Evolutionary conservation across 495 filamentous ascomycete genomes (phyloP).

Genomic region (Aspergillus biplanus): DNA sequence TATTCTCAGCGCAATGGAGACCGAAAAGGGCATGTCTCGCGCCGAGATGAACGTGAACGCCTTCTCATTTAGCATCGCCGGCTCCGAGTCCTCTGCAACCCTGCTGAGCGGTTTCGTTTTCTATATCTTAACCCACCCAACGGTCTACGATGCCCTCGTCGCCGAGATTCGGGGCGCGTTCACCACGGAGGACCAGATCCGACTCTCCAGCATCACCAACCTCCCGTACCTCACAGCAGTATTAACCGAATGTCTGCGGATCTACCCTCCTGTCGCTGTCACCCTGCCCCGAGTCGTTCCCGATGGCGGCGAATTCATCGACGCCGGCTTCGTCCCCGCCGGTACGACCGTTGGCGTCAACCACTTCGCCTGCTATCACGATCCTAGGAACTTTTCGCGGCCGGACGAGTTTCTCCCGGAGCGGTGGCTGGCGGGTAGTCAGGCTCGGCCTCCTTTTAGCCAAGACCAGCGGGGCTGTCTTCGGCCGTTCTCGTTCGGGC

Average conservation of each 20-base stretch:
- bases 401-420: conserved; percentile 42
- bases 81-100: conserved; percentile 55
- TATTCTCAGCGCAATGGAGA: conserved; percentile 31
- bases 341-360: conserved; percentile 23
- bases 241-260: conserved; percentile 47
- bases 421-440: conserved; percentile 40
- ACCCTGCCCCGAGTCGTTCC: conserved; percentile 41
- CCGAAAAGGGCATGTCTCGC: conserved; percentile 33
- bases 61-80: conserved; percentile 47
- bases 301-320: conserved; percentile 39
- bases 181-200: conserved; percentile 30
- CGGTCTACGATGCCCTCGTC: background rate
- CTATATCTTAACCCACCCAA: conserved; percentile 42
- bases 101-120: conserved; percentile 54
- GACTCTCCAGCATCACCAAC: conserved; percentile 33
- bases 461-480: conserved; percentile 32
- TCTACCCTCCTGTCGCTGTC: conserved; percentile 47
- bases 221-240: conserved; percentile 48
- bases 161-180: background rate
- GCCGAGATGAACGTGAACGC: conserved; percentile 48
- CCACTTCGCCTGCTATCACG: conserved; percentile 27
- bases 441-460: conserved; percentile 17
- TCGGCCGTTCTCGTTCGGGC: conserved; percentile 44
- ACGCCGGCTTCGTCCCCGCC: conserved; percentile 39
- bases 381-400: conserved; percentile 23